Evolutionary conservation across 257 asterid species (phyloP).

Genomic region (Solanum bulbocastanum): DNA sequence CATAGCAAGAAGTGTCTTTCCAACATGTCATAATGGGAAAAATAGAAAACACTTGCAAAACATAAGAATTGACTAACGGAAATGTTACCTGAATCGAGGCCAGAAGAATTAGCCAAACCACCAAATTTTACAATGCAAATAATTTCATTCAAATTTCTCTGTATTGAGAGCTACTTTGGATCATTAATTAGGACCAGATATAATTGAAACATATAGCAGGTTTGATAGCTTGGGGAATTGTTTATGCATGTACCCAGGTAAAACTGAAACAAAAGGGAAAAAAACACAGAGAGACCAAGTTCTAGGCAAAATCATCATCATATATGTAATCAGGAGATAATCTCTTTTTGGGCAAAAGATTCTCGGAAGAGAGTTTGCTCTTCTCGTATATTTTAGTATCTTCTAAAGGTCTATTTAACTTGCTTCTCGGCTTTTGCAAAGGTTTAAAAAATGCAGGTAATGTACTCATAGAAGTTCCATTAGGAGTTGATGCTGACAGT

Average conservation of each 20-base stretch:
- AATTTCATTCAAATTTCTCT: background rate
- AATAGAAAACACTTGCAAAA: background rate
- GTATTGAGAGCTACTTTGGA: background rate
- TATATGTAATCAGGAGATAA: slow-evolving; percentile 22
- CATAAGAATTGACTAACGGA: background rate
- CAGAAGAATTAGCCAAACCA: background rate
- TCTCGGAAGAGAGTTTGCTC: slow-evolving; percentile 19
- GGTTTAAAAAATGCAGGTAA: slow-evolving; percentile 29
- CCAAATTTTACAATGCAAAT: background rate
- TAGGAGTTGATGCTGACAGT: slow-evolving; percentile 17
- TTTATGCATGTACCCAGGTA: background rate
- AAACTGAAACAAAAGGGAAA: too few species aligned
- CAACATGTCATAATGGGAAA: background rate
- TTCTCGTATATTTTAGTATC: slow-evolving; percentile 23
- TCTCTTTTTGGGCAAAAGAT: slow-evolving; percentile 37
- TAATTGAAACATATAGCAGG: background rate
- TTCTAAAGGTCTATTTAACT: slow-evolving; percentile 33
- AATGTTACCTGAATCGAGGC: background rate
- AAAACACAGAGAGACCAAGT: background rate
- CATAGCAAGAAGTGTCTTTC: background rate
- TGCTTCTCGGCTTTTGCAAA: slow-evolving; percentile 30
- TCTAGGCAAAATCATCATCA: slow-evolving; percentile 66
- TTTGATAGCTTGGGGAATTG: background rate
- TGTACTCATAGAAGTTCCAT: slow-evolving; percentile 15
- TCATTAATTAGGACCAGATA: background rate